phyloP scores from a whole-genome alignment of 1,284 basidiomycete genomes.

The Somion occarium region DNA sequence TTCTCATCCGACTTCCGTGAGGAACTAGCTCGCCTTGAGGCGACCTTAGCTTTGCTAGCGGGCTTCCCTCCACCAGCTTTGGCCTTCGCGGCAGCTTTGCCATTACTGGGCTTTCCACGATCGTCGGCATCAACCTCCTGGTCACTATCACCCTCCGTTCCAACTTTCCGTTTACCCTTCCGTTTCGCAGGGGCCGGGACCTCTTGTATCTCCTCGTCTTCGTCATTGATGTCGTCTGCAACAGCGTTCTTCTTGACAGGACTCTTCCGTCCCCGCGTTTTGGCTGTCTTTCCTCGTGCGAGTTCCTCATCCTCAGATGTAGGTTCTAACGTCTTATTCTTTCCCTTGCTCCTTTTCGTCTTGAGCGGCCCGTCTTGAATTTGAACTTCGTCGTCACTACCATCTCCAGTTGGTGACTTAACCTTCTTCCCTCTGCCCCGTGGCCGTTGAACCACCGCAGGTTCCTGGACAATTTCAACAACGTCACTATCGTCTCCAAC shows the following conservation, averaged over 20 bases:
- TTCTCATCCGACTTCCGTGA: background rate
- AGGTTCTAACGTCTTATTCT: background rate
- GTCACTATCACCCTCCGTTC: background rate
- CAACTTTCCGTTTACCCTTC: background rate
- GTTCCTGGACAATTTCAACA: background rate
- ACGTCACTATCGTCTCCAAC: background rate
- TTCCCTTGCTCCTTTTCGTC: background rate
- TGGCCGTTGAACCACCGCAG: too few relatives aligned
- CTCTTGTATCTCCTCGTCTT: background rate
- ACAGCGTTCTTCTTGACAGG: background rate
- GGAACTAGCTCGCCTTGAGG: slow-evolving; percentile 1
- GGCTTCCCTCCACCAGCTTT: slow-evolving; percentile 1
- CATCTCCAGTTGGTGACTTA: background rate
- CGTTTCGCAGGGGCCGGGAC: background rate
- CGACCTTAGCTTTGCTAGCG: background rate
- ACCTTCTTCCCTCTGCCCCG: too few relatives aligned
- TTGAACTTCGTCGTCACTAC: background rate
- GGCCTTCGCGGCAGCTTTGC: background rate
- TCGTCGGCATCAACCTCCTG: background rate
- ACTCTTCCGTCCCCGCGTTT: background rate
- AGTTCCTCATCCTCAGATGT: background rate
- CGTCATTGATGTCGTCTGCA: background rate
- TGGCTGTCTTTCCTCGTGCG: background rate
- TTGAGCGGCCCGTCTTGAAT: background rate
- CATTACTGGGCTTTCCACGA: background rate